Conservation (phyloP, 495 filamentous ascomycete species). For the Cetradonia linearis region DNA sequence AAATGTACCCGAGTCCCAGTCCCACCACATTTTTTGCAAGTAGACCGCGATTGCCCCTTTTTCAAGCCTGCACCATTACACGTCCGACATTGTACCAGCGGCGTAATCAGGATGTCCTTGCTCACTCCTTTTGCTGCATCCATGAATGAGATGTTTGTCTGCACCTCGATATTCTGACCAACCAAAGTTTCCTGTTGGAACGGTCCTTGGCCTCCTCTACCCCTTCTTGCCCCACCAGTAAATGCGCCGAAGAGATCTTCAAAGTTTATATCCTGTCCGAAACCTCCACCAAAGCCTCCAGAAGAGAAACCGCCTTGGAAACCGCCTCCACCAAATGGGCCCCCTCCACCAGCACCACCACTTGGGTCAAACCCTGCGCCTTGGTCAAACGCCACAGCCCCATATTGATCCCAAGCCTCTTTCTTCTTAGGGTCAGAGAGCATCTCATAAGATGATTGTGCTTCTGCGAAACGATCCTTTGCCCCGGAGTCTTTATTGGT, state of each 20-base stretch:
- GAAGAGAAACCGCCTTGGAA: slow-evolving; percentile 35
- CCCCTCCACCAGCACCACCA: slow-evolving; percentile 49
- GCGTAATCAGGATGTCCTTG: slow-evolving; percentile 69
- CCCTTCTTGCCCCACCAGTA: slow-evolving; percentile 51
- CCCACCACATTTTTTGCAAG: slow-evolving; percentile 73
- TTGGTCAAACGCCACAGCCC: slow-evolving; percentile 79
- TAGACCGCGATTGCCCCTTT: slow-evolving; percentile 55
- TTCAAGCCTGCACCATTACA: slow-evolving; percentile 81
- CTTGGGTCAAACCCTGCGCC: slow-evolving; percentile 56
- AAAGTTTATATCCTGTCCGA: slow-evolving; percentile 77
- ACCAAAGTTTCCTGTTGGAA: slow-evolving; percentile 72
- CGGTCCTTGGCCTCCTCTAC: slow-evolving; percentile 44
- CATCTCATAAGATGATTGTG: slow-evolving; percentile 85
- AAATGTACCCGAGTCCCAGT: slow-evolving; percentile 79
- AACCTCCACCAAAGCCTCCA: slow-evolving; percentile 46
- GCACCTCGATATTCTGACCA: slow-evolving; percentile 89
- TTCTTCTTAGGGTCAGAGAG: slow-evolving; percentile 86
- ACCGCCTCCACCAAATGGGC: slow-evolving; percentile 44
- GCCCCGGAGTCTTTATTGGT: slow-evolving; percentile 88
- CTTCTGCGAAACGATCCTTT: slow-evolving; percentile 88
- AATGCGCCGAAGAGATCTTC: slow-evolving; percentile 93
- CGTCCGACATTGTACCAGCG: slow-evolving; percentile 65
- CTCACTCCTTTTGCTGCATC: slow-evolving; percentile 83
- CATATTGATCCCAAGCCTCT: slow-evolving; percentile 81
- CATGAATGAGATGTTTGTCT: slow-evolving; percentile 86